A percentile compares a stretch with the other conserved stretches of the same genome.
These are phyloP conservation scores for Leptosphaerulina australis DNA, from an alignment of 2,329 filamentous ascomycete species.

Conservation along the genomic window DNA sequence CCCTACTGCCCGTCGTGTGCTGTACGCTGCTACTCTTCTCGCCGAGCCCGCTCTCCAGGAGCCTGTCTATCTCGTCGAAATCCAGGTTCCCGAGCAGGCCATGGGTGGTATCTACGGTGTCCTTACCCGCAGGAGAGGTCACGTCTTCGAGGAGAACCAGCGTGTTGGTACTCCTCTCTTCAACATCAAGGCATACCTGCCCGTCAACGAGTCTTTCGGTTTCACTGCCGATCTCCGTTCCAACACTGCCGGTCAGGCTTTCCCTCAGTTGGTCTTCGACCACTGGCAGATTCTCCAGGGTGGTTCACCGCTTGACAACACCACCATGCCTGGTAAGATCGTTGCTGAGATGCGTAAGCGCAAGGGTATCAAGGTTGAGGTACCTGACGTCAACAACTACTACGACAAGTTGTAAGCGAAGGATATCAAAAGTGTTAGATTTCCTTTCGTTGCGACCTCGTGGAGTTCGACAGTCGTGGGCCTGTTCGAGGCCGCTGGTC, in stretches of 20 bases:
- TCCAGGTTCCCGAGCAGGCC: conserved; percentile 96
- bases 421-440: conserved; percentile 53
- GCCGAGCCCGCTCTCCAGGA: conserved; percentile 91
- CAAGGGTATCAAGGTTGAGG: conserved; percentile 98
- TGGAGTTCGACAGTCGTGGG: conserved; percentile 43
- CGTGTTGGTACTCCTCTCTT: conserved; percentile 98
- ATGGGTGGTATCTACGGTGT: conserved; percentile 99
- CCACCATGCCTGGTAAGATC: conserved; percentile 80
- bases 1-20: conserved; percentile 94
- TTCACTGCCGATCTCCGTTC: conserved; percentile 97
- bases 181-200: conserved; percentile 97
- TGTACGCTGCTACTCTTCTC: conserved; percentile 90
- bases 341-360: conserved; percentile 94
- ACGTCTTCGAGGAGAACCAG: conserved; percentile 99
- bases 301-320: conserved; percentile 85
- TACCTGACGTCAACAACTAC: conserved; percentile 95
- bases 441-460: conserved; percentile 47
- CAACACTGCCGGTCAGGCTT: conserved; percentile 94
- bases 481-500: conserved; percentile 44
- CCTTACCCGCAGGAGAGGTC: conserved; percentile 95
- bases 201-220: conserved; percentile 97
- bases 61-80: conserved; percentile 98
- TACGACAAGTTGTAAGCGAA: conserved; percentile 94
- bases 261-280: conserved; percentile 98
- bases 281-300: conserved; percentile 97